Conservation (phyloP, 352 stramenopile genomes). For the Globisporangium iwayamae region DNA sequence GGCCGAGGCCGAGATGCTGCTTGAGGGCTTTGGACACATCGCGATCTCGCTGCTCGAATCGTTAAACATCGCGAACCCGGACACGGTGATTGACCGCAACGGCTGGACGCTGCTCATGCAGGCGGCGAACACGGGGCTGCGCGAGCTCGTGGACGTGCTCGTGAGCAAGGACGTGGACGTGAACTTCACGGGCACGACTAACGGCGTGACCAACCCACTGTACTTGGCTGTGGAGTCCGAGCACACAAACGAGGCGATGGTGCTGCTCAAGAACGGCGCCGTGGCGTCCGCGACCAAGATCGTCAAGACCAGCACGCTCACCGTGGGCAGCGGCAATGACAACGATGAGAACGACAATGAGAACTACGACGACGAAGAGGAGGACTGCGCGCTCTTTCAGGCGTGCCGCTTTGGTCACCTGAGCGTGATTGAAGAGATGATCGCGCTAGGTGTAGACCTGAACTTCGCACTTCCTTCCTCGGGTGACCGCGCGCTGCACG, state of each 20-base stretch:
- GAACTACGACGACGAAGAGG: slow-evolving; percentile 35
- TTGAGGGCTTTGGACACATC: slow-evolving; percentile 61
- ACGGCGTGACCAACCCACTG: slow-evolving; percentile 53
- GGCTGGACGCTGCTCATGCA: slow-evolving; percentile 87
- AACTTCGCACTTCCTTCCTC: slow-evolving; percentile 62
- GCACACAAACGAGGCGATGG: slow-evolving; percentile 64
- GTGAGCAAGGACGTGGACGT: slow-evolving; percentile 51
- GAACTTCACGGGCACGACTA: slow-evolving; percentile 46
- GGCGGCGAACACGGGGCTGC: slow-evolving; percentile 69
- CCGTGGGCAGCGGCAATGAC: slow-evolving; percentile 21
- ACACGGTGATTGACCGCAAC: slow-evolving; percentile 62
- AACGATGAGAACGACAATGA: slow-evolving; percentile 20
- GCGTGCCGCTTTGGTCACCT: slow-evolving; percentile 69
- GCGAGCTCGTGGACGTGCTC: slow-evolving; percentile 51
- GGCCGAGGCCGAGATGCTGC: slow-evolving; percentile 57
- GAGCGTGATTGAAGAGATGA: slow-evolving; percentile 72
- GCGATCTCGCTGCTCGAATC: slow-evolving; percentile 45
- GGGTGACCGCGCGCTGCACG: slow-evolving; percentile 71
- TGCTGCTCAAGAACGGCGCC: slow-evolving; percentile 68
- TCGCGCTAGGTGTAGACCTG: slow-evolving; percentile 60
- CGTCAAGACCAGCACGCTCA: slow-evolving; percentile 39
- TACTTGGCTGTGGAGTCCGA: slow-evolving; percentile 76
- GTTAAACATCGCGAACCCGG: slow-evolving; percentile 31
- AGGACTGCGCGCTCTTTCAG: slow-evolving; percentile 77
- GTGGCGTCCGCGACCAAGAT: slow-evolving; percentile 62